phyloP scores from a whole-genome alignment of 1,284 basidiomycete genomes.

The Rhodotorula sp. region DNA sequence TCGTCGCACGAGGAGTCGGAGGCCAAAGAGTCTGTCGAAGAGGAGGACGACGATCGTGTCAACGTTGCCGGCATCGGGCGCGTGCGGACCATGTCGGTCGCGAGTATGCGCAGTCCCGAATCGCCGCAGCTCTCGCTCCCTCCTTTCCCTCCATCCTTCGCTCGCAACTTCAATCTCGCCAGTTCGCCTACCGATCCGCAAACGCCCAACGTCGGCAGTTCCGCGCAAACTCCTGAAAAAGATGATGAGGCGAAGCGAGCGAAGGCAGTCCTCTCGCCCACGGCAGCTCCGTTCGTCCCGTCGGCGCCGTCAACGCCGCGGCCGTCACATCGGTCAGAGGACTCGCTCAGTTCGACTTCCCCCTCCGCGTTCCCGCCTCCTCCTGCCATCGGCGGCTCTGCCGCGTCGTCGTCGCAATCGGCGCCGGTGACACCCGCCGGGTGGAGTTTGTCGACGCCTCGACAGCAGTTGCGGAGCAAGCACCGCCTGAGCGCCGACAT shows the following conservation, averaged over 20 bases:
- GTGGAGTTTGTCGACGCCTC: conserved; percentile 13
- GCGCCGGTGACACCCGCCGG: conserved; percentile 35
- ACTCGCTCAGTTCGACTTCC: background rate
- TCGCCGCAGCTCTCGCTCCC: background rate
- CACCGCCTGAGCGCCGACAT: conserved; percentile 31
- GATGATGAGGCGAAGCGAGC: background rate
- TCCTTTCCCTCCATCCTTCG: conserved; percentile 6
- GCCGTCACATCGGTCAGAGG: background rate
- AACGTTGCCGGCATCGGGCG: background rate
- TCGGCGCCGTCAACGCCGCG: conserved; percentile 1
- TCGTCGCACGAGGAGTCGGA: background rate
- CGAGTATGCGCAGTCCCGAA: background rate
- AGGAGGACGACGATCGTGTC: background rate
- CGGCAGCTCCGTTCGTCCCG: background rate
- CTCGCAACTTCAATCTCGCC: background rate
- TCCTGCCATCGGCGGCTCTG: background rate
- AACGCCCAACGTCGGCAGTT: background rate
- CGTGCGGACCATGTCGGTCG: background rate
- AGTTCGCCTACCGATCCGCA: background rate
- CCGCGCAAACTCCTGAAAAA: background rate
- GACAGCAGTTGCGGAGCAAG: background rate
- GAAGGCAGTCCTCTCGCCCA: background rate
- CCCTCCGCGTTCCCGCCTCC: background rate
- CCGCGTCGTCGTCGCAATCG: conserved; percentile 19
- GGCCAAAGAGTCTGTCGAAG: background rate